phyloP scores from a whole-genome alignment of 257 asterid genomes.

The Cruciata laevipes region DNA sequence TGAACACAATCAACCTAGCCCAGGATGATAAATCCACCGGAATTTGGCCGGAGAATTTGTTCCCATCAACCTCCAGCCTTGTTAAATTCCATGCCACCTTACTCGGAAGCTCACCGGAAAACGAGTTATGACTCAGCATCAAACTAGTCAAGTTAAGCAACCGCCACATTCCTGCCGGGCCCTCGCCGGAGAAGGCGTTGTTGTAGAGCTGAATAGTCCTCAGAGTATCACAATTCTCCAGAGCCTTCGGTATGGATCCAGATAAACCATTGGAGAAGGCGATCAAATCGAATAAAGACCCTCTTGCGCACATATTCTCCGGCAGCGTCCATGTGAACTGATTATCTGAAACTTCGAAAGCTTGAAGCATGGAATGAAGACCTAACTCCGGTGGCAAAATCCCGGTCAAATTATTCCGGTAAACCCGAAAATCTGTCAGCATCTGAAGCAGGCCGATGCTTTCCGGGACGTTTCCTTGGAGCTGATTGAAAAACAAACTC shows the following conservation, averaged over 20 bases:
- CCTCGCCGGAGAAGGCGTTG: conserved; percentile 55
- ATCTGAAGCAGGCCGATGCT: conserved; percentile 43
- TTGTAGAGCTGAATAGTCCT: conserved; percentile 49
- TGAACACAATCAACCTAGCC: conserved; percentile 50
- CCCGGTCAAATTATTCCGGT: conserved; percentile 53
- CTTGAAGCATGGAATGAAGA: conserved; percentile 48
- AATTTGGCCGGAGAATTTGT: conserved; percentile 55
- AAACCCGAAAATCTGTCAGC: conserved; percentile 39
- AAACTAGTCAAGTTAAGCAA: conserved; percentile 36
- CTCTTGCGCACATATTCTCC: conserved; percentile 56
- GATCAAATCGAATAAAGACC: conserved; percentile 42
- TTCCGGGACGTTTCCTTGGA: conserved; percentile 55
- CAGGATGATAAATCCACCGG: conserved; percentile 51
- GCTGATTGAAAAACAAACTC: conserved; percentile 35
- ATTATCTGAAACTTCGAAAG: conserved; percentile 59
- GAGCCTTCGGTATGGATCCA: conserved; percentile 64
- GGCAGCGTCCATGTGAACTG: conserved; percentile 63
- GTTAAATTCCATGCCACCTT: conserved; percentile 52
- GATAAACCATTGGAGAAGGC: conserved; percentile 54
- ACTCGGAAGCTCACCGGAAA: conserved; percentile 58
- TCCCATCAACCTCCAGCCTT: conserved; percentile 58
- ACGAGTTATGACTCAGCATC: conserved; percentile 54
- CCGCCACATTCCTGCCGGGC: conserved; percentile 62
- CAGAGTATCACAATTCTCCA: conserved; percentile 42
- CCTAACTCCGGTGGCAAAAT: conserved; percentile 64